Evolutionary conservation across 345 rosid genomes (phyloP), one percentile per base, ranked within the genome.

Genomic region (Combretum micranthum): DNA sequence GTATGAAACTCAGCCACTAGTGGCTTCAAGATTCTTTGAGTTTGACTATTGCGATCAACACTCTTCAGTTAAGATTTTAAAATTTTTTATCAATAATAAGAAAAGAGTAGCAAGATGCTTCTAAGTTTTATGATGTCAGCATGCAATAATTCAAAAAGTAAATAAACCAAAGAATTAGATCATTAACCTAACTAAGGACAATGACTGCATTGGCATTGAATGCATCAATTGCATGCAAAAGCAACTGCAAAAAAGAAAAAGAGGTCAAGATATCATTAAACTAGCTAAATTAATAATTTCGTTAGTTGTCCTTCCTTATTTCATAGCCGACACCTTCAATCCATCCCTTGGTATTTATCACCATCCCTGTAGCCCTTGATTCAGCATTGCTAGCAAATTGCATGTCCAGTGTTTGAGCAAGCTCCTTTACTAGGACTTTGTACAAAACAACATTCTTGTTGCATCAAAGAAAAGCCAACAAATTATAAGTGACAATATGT

Each of bases 321-420:
- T 89, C 89, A 53, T 66, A 93, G 55, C 99, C 99, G 25, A 71
- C 64, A 59, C 89, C 94, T 52, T 93, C 96, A 73, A 93, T 85
- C 99, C 95, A 92, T 56, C 97, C 94, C 93, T 86, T 88, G 49
- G 98, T 85, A 76, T 86, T 93, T 64, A 88, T 84, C 76, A 92
- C 95, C 90, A 84, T 84, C 56, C 98, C 96, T 15, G 95, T 76
- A 63, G 97, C 88, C 64, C 78, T 73, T 72, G 87, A 81, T 69
- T 86, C 97, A 57, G 76, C 79, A 73, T 77, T 84, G 16, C n/a
- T n/a, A n/a, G n/a, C n/a, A n/a, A n/a, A n/a, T n/a, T n/a, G n/a
- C n/a, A n/a, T n/a, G n/a, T n/a, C n/a, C n/a, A n/a, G n/a, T n/a
- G n/a, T n/a, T n/a, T n/a, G n/a, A n/a, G n/a, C n/a, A n/a, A n/a